Percentiles rank a stretch among this genome's conserved stretches.
phyloP scores from a whole-genome alignment of 495 filamentous ascomycete species.

The Talaromyces borbonicus region DNA sequence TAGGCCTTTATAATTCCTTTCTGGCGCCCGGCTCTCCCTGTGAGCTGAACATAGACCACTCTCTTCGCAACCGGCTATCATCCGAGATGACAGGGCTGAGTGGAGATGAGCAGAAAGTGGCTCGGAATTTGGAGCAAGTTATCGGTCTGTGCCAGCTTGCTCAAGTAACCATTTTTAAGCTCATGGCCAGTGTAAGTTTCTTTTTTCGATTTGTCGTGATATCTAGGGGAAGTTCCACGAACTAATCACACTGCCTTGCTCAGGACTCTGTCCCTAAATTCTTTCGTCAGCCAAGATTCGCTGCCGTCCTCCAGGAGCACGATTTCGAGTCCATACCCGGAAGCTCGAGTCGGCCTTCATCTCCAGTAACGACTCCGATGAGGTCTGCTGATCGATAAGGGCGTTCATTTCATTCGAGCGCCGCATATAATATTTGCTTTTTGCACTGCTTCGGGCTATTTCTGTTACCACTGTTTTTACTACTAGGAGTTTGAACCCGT shows the following conservation, averaged over 20 bases:
- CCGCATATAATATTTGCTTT: neutral
- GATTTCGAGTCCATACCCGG: conserved; percentile 17
- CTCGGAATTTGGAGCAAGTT: conserved; percentile 72
- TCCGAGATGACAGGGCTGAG: conserved; percentile 81
- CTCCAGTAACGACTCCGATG: neutral
- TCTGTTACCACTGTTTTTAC: no score
- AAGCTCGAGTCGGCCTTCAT: neutral
- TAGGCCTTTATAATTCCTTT: conserved; percentile 77
- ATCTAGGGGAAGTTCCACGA: conserved; percentile 3
- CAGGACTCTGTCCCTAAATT: conserved; percentile 79
- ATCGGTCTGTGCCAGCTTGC: conserved; percentile 70
- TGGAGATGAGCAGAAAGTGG: conserved; percentile 63
- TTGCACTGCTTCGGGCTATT: neutral
- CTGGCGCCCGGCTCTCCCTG: conserved; percentile 79
- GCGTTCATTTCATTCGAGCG: neutral
- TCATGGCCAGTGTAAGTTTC: conserved; percentile 79
- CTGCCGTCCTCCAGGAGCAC: conserved; percentile 29
- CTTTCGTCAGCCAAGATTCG: conserved; percentile 61
- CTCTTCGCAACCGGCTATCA: conserved; percentile 72
- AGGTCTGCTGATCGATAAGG: neutral
- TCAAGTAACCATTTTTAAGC: conserved; percentile 75
- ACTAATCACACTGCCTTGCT: conserved; percentile 5
- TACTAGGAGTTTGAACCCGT: neutral
- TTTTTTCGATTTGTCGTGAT: no score
- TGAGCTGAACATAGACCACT: conserved; percentile 84